Evolutionary conservation across 495 filamentous ascomycete genomes (phyloP).

Genomic region (Daldinia concentrica): DNA sequence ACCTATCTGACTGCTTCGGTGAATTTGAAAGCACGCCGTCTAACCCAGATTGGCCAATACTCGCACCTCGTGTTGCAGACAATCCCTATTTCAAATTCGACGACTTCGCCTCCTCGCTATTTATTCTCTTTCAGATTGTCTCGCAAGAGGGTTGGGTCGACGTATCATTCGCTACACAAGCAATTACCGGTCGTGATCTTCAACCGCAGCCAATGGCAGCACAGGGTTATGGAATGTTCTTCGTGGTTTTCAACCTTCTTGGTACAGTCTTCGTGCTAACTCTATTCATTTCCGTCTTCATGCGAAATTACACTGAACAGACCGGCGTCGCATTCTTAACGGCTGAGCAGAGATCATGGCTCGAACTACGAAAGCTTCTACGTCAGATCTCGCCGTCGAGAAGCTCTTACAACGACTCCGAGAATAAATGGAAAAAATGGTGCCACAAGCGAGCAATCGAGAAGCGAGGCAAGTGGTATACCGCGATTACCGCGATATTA

Average conservation of each 20-base stretch:
- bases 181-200: slow-evolving; percentile 75
- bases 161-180: slow-evolving; percentile 84
- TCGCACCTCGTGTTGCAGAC: slow-evolving; percentile 78
- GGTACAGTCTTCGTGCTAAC: slow-evolving; percentile 98
- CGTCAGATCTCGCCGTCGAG: slow-evolving; percentile 95
- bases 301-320: slow-evolving; percentile 99
- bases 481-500: slow-evolving; percentile 77
- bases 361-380: slow-evolving; percentile 92
- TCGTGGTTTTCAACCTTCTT: slow-evolving; percentile 95
- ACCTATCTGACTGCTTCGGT: slow-evolving; percentile 76
- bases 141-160: slow-evolving; percentile 98
- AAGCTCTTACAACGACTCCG: slow-evolving; percentile 76
- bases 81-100: slow-evolving; percentile 95
- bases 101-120: slow-evolving; percentile 88
- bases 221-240: slow-evolving; percentile 91
- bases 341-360: slow-evolving; percentile 95
- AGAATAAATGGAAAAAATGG: slow-evolving; percentile 84
- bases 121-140: slow-evolving; percentile 98
- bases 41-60: slow-evolving; percentile 75
- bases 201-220: slow-evolving; percentile 74
- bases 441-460: slow-evolving; percentile 93
- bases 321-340: slow-evolving; percentile 97
- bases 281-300: slow-evolving; percentile 98
- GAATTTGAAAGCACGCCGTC: slow-evolving; percentile 82
- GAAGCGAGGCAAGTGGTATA: slow-evolving; percentile 94